Percentiles rank a stretch among this genome's conserved stretches.
Conservation (phyloP, 768 basidiomycete species). For the Sarcomyxa edulis region DNA sequence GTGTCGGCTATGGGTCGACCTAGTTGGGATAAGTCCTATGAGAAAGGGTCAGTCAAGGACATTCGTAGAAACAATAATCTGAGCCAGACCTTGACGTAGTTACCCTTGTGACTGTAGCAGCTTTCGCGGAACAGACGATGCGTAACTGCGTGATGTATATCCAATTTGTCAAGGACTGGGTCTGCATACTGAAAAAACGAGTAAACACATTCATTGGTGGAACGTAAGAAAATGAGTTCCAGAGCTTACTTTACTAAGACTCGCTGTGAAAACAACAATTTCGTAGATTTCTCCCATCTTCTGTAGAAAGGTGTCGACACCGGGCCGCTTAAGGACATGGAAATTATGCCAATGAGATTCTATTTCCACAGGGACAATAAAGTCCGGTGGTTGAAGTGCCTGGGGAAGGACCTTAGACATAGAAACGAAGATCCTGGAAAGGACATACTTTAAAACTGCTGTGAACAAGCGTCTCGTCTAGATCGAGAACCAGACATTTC, state of each 20-base stretch:
- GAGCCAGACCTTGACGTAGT: slow-evolving; percentile 88
- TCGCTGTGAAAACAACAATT: slow-evolving; percentile 96
- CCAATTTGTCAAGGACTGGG: slow-evolving; percentile 95
- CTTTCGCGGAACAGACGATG: slow-evolving; percentile 97
- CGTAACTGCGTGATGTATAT: slow-evolving; percentile 85
- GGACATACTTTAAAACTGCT: slow-evolving; percentile 90
- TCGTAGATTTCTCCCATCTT: slow-evolving; percentile 99
- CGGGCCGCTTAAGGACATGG: slow-evolving; percentile 97
- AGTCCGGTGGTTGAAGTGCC: slow-evolving; percentile 94
- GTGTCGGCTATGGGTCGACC: slow-evolving; percentile 91
- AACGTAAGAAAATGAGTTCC: background rate
- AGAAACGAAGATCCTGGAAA: background rate
- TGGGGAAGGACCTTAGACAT: slow-evolving; percentile 24
- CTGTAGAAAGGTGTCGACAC: slow-evolving; percentile 94
- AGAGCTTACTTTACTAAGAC: slow-evolving; percentile 85
- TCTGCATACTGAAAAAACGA: slow-evolving; percentile 80
- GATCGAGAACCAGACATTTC: slow-evolving; percentile 94
- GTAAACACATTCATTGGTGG: background rate
- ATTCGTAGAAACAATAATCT: background rate
- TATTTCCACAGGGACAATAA: slow-evolving; percentile 98
- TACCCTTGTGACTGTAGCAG: slow-evolving; percentile 98
- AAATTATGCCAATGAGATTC: slow-evolving; percentile 98
- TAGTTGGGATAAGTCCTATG: slow-evolving; percentile 96
- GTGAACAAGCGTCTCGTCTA: slow-evolving; percentile 96
- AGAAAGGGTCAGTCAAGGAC: slow-evolving; percentile 1